Percentiles rank a stretch among this genome's conserved stretches.
phyloP scores from a whole-genome alignment of 2,329 filamentous ascomycete species.

The Exophiala aquamarina region DNA sequence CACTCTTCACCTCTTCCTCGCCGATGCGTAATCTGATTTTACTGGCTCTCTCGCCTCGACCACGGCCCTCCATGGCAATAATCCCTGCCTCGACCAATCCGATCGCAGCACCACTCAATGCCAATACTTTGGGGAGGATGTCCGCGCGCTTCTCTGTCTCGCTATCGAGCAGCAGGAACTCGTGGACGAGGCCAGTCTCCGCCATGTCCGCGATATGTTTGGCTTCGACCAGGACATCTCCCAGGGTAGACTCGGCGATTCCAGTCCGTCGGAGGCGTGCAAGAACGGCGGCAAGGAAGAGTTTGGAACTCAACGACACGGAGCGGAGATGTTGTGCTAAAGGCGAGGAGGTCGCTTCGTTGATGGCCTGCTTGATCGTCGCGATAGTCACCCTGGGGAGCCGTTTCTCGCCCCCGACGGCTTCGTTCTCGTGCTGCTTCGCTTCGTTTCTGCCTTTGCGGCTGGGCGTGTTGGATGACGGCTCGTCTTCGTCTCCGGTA shows the following conservation, averaged over 20 bases:
- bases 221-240: slow-evolving; percentile 86
- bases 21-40: slow-evolving; percentile 83
- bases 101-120: slow-evolving; percentile 71
- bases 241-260: slow-evolving; percentile 80
- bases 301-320: slow-evolving; percentile 77
- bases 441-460: slow-evolving; percentile 31
- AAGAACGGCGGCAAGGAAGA: slow-evolving; percentile 81
- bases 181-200: slow-evolving; percentile 57
- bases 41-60: slow-evolving; percentile 77
- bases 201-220: slow-evolving; percentile 63
- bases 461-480: slow-evolving; percentile 37
- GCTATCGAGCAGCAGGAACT: slow-evolving; percentile 56
- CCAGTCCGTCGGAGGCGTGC: slow-evolving; percentile 79
- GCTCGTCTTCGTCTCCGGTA: slow-evolving; percentile 32
- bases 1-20: slow-evolving; percentile 86
- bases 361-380: slow-evolving; percentile 91
- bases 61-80: slow-evolving; percentile 74
- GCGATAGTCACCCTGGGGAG: slow-evolving; percentile 77
- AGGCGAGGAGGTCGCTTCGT: slow-evolving; percentile 89
- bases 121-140: slow-evolving; percentile 49
- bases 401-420: slow-evolving; percentile 25
- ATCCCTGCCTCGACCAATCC: slow-evolving; percentile 86
- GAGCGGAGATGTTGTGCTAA: slow-evolving; percentile 84
- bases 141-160: slow-evolving; percentile 28
- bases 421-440: slow-evolving; percentile 22